phyloP scores from a whole-genome alignment of 2,329 filamentous ascomycete species.

The Atkinsonella hypoxylon region DNA sequence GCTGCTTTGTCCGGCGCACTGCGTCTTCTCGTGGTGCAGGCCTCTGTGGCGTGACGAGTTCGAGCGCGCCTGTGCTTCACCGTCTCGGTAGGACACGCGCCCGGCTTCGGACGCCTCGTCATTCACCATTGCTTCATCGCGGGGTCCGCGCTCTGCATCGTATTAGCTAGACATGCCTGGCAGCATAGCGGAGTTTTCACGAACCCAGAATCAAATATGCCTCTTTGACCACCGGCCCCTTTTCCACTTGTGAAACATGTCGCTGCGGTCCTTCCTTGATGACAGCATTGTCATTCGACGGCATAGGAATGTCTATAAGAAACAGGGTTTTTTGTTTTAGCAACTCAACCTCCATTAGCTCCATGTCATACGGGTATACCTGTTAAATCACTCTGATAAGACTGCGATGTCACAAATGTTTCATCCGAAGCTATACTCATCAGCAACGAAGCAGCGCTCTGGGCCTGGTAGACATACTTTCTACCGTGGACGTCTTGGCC shows the following conservation, averaged over 20 bases:
- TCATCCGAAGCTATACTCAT: slow-evolving; percentile 1
- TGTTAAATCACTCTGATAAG: not conserved
- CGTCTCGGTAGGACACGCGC: no score
- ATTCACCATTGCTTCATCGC: not conserved
- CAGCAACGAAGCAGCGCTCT: not conserved
- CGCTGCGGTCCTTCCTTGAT: slow-evolving; percentile 4
- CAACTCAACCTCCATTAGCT: no score
- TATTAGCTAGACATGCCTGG: not conserved
- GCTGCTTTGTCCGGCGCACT: no score
- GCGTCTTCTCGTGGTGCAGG: no score
- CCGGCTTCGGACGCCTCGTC: no score
- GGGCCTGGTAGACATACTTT: not conserved
- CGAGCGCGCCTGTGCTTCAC: no score
- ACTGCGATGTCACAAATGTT: slow-evolving; percentile 1
- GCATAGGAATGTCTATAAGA: not conserved
- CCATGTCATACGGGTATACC: not conserved
- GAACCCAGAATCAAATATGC: not conserved
- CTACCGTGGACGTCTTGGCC: not conserved
- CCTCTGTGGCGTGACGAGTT: no score
- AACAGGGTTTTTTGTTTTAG: no score
- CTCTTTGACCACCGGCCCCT: not conserved
- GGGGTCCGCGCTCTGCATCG: not conserved
- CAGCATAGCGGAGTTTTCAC: not conserved
- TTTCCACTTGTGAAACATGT: not conserved
- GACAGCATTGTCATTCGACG: not conserved